Base-by-base conservation (phyloP, 2,329 filamentous ascomycete genomes). In the Fusarium verrucosum region DNA sequence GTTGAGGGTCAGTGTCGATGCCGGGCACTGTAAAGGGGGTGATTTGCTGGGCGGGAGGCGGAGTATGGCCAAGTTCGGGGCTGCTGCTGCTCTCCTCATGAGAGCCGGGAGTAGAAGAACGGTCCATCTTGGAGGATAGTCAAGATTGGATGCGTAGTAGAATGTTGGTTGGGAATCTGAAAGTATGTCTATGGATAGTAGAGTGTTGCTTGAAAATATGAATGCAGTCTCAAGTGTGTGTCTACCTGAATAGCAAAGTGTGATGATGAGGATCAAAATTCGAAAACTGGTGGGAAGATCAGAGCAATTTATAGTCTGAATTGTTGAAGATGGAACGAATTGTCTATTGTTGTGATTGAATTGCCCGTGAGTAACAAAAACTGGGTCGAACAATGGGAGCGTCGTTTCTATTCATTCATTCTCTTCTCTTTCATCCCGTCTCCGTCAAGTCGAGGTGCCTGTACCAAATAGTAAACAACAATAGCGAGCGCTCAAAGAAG, bases 21-120 rank as follows among this genome's bases (percentile, higher is more conserved):
- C 55, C 56, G 26, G 50, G 37, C 10, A 50, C 63, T 37, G 62
- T 65, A 20, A 66, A 66, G 4, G 62, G 62, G 20, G 62, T 61
- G 19, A 30, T 62, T 32, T 44, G 40, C 28, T 60, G 42, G 19
- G 50, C 28, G 32, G 58, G 42, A 4, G 57, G 40, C 2, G 58
- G 58, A 37, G 58, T 61, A 40, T 49, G 43, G 26, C 45, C 32
- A 10, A 42, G 35, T 22, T 45, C 40, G 36, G 58, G 44, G 17
- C 63, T 67, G 50, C 58, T 67, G 28, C 53, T 56, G 33, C 58
- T 60, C 42, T 50, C 42, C 42, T 50, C 42, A 19, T 36, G 58
- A 44, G 50, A 43, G 11, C 42, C 58, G 19, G 58, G 57, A 26
- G 58, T 56, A 22, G 32, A 54, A 32, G 58, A 57, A 13, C 23